phyloP scores from a whole-genome alignment of 495 filamentous ascomycete genomes.

The Diplogelasinospora grovesii region DNA sequence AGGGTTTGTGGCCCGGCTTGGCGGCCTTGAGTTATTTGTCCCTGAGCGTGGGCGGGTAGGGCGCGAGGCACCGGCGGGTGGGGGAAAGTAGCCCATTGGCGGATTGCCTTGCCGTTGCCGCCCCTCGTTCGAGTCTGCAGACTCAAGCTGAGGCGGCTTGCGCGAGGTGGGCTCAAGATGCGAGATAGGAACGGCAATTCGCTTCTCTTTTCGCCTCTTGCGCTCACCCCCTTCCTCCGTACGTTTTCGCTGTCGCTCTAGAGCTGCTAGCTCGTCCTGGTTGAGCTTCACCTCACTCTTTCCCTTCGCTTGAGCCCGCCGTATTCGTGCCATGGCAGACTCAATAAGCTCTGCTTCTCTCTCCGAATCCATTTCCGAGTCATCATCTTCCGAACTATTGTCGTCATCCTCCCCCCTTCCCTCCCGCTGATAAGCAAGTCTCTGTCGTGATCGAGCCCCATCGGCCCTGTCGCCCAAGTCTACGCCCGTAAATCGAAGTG shows the following conservation, averaged over 20 bases:
- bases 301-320: constrained; percentile 63
- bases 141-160: constrained; percentile 9
- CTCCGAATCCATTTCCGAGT: constrained; percentile 48
- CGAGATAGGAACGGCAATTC: constrained; percentile 36
- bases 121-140: constrained; percentile 6
- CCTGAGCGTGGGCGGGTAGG: constrained; percentile 26
- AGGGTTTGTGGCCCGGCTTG: constrained; percentile 16
- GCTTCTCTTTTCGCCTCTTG: constrained; percentile 29
- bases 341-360: constrained; percentile 70
- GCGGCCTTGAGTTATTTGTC: constrained; percentile 20
- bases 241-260: constrained; percentile 58
- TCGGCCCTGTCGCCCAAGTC: constrained; percentile 45
- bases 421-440: constrained; percentile 41
- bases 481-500: constrained; percentile 55
- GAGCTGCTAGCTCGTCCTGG: constrained; percentile 65
- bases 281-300: constrained; percentile 69
- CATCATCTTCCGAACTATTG: constrained; percentile 31
- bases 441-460: constrained; percentile 34
- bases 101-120: constrained; percentile 17
- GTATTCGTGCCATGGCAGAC: constrained; percentile 68
- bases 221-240: constrained; percentile 42
- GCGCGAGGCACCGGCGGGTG: constrained; percentile 22
- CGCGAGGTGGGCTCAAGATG: constrained; percentile 27
- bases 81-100: constrained; percentile 35
- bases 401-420: constrained; percentile 32